These are phyloP conservation scores for Penicillium maclennaniae DNA, from an alignment of 495 filamentous ascomycete genomes.

Conservation along the genomic window DNA sequence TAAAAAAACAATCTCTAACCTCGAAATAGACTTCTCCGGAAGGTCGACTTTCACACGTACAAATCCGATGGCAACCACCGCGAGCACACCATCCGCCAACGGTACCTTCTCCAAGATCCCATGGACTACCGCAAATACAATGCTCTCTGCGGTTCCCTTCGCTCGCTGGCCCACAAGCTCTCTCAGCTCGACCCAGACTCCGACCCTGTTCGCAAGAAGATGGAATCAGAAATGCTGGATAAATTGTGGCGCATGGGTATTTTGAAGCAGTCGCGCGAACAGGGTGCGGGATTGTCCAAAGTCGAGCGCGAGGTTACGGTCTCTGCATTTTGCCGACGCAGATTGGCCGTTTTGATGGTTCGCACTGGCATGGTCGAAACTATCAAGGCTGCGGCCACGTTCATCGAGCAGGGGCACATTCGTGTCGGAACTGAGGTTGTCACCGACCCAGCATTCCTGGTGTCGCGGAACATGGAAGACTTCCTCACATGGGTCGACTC, in stretches of 20 bases:
- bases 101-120: slow-evolving; percentile 84
- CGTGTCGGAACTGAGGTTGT: slow-evolving; percentile 88
- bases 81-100: slow-evolving; percentile 69
- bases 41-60: slow-evolving; percentile 94
- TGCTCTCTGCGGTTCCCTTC: slow-evolving; percentile 74
- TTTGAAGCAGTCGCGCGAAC: slow-evolving; percentile 59
- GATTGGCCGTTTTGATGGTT: slow-evolving; percentile 85
- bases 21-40: slow-evolving; percentile 62
- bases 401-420: slow-evolving; percentile 95
- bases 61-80: slow-evolving; percentile 84
- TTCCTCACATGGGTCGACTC: slow-evolving; percentile 96
- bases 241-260: slow-evolving; percentile 92
- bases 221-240: slow-evolving; percentile 77
- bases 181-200: slow-evolving; percentile 70
- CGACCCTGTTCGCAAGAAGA: slow-evolving; percentile 70
- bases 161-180: slow-evolving; percentile 83
- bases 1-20: background rate
- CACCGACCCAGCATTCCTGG: slow-evolving; percentile 63
- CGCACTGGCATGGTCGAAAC: slow-evolving; percentile 84
- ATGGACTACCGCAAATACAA: slow-evolving; percentile 90
- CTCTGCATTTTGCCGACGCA: slow-evolving; percentile 71
- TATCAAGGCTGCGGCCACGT: slow-evolving; percentile 67
- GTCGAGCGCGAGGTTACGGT: slow-evolving; percentile 88
- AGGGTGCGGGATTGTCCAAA: slow-evolving; percentile 59
- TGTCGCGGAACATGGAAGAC: slow-evolving; percentile 80